A percentile compares a stretch with the other conserved stretches of the same genome.
These are phyloP conservation scores for Fusarium pseudonygamai DNA, from an alignment of 2,329 filamentous ascomycete genomes.

Conservation along the genomic window DNA sequence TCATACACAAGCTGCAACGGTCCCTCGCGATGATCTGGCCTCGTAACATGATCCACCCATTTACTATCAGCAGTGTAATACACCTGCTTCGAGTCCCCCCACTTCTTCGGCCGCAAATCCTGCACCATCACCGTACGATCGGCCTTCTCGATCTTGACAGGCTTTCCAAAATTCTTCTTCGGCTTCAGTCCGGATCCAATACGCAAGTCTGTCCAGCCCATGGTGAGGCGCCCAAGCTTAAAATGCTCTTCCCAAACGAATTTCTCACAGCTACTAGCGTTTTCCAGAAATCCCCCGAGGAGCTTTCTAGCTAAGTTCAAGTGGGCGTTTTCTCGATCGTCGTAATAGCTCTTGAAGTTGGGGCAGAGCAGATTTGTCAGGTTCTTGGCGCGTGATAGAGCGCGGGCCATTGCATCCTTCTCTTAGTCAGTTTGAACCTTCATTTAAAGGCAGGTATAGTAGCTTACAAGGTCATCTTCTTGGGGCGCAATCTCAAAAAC, in stretches of 20 bases:
- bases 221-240: background rate
- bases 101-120: accelerated
- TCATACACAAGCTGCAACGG: background rate
- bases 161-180: background rate
- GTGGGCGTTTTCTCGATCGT: accelerated
- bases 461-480: background rate
- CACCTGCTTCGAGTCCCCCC: background rate
- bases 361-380: background rate
- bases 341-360: background rate
- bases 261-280: accelerated
- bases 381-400: background rate
- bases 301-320: accelerated
- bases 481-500: background rate
- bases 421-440: accelerated
- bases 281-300: accelerated
- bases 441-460: accelerated
- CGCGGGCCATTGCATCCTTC: background rate
- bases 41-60: background rate
- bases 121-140: background rate
- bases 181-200: background rate
- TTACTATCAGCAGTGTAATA: background rate
- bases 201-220: accelerated
- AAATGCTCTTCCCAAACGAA: constrained; percentile 4
- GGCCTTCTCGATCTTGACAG: accelerated
- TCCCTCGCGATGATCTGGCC: accelerated